These are phyloP conservation scores for Leishmania braziliensis DNA, from an alignment of 208 protist species.

Conservation along the genomic window DNA sequence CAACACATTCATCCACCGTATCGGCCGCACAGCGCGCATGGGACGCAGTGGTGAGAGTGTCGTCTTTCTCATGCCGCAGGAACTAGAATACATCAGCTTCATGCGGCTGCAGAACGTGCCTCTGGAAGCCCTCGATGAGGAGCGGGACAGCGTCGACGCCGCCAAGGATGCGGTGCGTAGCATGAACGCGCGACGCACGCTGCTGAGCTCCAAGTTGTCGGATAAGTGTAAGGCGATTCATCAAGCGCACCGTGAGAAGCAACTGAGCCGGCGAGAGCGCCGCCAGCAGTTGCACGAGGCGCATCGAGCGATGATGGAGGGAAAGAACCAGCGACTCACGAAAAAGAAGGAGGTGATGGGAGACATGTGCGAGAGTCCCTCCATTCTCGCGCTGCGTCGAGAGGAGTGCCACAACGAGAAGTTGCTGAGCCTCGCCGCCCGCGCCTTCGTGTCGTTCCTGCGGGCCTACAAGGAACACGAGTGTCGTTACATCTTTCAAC, in stretches of 20 bases:
- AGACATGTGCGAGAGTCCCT: constrained; percentile 81
- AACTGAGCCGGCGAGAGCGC: constrained; percentile 70
- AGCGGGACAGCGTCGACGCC: constrained; percentile 62
- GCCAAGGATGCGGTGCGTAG: constrained; percentile 52
- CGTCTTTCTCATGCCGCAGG: constrained; percentile 93
- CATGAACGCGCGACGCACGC: constrained; percentile 74
- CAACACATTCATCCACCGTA: constrained; percentile 96
- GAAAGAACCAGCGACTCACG: constrained; percentile 33
- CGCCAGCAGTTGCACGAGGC: constrained; percentile 68
- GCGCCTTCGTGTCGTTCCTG: constrained; percentile 93
- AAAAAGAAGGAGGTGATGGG: constrained; percentile 67
- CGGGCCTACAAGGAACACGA: constrained; percentile 95
- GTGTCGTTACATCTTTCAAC: constrained; percentile 93
- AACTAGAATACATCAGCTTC: constrained; percentile 94
- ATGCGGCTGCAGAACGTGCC: constrained; percentile 91
- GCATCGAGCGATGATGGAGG: constrained; percentile 43
- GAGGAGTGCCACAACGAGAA: constrained; percentile 59
- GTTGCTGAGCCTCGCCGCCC: constrained; percentile 74
- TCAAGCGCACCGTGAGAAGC: constrained; percentile 72
- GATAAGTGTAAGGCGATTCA: constrained; percentile 76
- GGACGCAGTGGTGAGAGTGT: constrained; percentile 92
- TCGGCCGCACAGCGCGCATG: constrained; percentile 97
- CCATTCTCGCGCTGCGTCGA: constrained; percentile 65
- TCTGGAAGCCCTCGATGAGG: constrained; percentile 76
- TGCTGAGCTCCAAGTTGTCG: constrained; percentile 62